Base-by-base conservation (phyloP, 805 yeast genomes). In the Saccharomycopsis sp. region DNA sequence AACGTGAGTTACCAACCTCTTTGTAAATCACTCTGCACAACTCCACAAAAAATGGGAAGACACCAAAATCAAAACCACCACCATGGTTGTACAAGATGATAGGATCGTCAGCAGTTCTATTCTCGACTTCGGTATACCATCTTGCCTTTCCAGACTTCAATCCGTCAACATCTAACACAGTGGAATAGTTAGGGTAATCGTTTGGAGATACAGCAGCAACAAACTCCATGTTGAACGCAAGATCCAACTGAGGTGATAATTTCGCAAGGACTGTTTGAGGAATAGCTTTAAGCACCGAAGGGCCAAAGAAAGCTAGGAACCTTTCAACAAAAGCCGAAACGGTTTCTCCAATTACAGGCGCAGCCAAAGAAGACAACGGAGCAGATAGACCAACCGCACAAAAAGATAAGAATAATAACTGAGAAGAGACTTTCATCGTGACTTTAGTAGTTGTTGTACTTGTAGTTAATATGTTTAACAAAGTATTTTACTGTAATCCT, bases 1-100 rank as follows among this genome's bases (percentile, higher is more conserved):
- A 50, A 38, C 65, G 58, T 47, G 53, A 22, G 24, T 54, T 53
- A 25, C 19, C 25, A 34, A 34, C 49, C 9, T n/a, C 14, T 29
- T n/a, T 5, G 23, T 55, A 55, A 7, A 55, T 5, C 17, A 12
- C 20, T 25, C 15, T 12, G 7, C 14, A 7, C 3, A n/a, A 14
- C 3, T 19, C 44, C 12, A n/a, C 17, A 17, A 34, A 47, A 17
- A 5, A 17, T 2, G 57, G 57, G 7, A 25, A 20, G n/a, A 29
- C 15, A 15, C 54, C 54, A 14, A 47, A 19, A 15, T 19, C 22
- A 17, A 15, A 55, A 7, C 54, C 57, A 47, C 57, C 57, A 17
- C 57, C 57, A 23, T 55, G 57, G 19, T 23, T 47, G 23, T 20
- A 49, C 19, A 55, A 3, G 8, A 55, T 55, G 24, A 55, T 53